phyloP scores from a whole-genome alignment of 148 eudicot genomes.

The Arbutus unedo region DNA sequence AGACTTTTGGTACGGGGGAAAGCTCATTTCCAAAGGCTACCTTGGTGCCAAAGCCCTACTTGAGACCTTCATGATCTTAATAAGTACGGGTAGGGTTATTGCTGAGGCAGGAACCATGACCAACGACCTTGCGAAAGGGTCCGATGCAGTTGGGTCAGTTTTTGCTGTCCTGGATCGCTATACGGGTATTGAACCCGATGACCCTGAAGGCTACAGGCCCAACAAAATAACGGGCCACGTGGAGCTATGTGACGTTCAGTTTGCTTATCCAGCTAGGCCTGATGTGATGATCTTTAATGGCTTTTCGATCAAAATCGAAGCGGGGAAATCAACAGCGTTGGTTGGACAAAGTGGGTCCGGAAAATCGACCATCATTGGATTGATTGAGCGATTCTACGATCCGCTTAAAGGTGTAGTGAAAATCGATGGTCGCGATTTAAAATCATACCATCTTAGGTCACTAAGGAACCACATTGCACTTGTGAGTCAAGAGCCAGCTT shows the following conservation, averaged over 20 bases:
- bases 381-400: neutral
- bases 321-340: neutral
- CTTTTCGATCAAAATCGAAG: neutral
- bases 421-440: neutral
- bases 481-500: neutral
- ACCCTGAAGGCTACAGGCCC: neutral
- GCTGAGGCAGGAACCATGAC: neutral
- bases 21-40: neutral
- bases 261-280: conserved; percentile 2
- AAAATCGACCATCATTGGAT: neutral
- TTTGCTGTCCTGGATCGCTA: neutral
- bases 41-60: neutral
- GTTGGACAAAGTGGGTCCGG: neutral
- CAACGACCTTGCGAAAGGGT: neutral
- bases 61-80: neutral
- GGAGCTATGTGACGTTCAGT: neutral
- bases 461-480: neutral
- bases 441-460: neutral
- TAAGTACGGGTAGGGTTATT: neutral
- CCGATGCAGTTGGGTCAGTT: neutral
- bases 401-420: neutral
- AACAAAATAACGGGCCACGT: neutral
- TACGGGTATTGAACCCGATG: neutral
- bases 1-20: neutral
- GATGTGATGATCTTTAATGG: neutral